Conservation (phyloP, 768 basidiomycete genomes). For the Lepiota brunneoincarnata region DNA sequence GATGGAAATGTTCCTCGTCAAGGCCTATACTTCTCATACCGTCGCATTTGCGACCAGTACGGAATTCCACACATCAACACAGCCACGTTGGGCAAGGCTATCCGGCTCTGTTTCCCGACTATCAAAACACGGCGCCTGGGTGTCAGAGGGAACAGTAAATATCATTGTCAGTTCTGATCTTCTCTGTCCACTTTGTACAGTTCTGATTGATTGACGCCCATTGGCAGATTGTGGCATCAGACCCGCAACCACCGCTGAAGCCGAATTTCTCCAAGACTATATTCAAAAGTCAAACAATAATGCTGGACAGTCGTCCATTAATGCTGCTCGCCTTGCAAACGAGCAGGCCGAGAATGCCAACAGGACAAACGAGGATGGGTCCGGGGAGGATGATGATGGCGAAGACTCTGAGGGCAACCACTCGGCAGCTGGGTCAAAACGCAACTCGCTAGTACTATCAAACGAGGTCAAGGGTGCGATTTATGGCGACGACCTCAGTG, state of each 20-base stretch:
- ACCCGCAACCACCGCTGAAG: constrained; percentile 87
- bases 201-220: constrained; percentile 27
- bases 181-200: constrained; percentile 28
- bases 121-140: constrained; percentile 94
- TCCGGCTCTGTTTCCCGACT: constrained; percentile 88
- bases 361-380: constrained; percentile 56
- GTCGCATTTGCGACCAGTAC: constrained; percentile 88
- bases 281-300: constrained; percentile 89
- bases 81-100: constrained; percentile 92
- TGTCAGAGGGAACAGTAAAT: constrained; percentile 93
- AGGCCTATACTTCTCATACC: constrained; percentile 91
- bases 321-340: constrained; percentile 68
- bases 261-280: constrained; percentile 90
- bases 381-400: constrained; percentile 86
- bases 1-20: constrained; percentile 94
- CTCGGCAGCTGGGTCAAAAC: constrained; percentile 63
- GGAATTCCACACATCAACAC: constrained; percentile 94
- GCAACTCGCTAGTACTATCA: constrained; percentile 68
- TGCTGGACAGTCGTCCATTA: constrained; percentile 72
- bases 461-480: constrained; percentile 59
- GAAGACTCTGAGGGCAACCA: constrained; percentile 76
- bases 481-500: constrained; percentile 65
- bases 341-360: constrained; percentile 62
- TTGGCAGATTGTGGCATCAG: constrained; percentile 85
- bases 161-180: constrained; percentile 67